Base-by-base conservation (phyloP, 2,329 filamentous ascomycete species). In the Alternaria solani region DNA sequence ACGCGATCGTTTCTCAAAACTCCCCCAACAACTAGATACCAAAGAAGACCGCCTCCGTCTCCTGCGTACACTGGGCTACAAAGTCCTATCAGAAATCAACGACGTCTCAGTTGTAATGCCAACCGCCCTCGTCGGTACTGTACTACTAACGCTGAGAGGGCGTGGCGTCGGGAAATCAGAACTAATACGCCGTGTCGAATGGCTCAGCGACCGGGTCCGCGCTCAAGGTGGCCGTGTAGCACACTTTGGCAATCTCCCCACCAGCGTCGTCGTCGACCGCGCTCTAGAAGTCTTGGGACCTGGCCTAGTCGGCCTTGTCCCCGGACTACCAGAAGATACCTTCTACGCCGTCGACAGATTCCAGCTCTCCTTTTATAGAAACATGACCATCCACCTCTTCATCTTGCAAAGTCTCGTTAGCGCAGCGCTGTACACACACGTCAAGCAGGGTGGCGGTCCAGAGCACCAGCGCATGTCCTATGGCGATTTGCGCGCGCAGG, bases 351-450 rank as follows among this genome's bases (percentile, higher is more conserved):
- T 97, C 39, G 95, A 99, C 77, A 87, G 82, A 54, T 99, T 99
- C 82, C 95, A 99, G 75, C 86, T 99, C 9, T 97, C 93, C 0
- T 99, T 99, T 79, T 99, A 99, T 80, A 90, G 95, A 53, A 99
- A 99, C 79, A 98, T 98, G 95, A 97, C 94, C 0, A 99, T 99
- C 63, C 95, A 99, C 75, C 86, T 99, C 5, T 99, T 99, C 78
- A 95, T 99, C 58, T 91, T 93, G 2, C 94, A 98, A 76, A 91
- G 94, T 0, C 84, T 99, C 5, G 92, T 98, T 23, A 95, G 92
- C 62, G 92, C 90, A 5, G 91, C 91, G 28, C 89, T 99, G 84
- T 99, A 99, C 78, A 95, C 89, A 0, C 87, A 88, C 44, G 91
- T 98, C 55, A 99, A 99, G 79, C 88, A 89, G 63, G 95, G 95